Percentiles rank a stretch among this genome's conserved stretches.
Evolutionary conservation across 371 early-diverging fungal genomes (phyloP).

Genomic region (Syncephalastrum racemosum): DNA sequence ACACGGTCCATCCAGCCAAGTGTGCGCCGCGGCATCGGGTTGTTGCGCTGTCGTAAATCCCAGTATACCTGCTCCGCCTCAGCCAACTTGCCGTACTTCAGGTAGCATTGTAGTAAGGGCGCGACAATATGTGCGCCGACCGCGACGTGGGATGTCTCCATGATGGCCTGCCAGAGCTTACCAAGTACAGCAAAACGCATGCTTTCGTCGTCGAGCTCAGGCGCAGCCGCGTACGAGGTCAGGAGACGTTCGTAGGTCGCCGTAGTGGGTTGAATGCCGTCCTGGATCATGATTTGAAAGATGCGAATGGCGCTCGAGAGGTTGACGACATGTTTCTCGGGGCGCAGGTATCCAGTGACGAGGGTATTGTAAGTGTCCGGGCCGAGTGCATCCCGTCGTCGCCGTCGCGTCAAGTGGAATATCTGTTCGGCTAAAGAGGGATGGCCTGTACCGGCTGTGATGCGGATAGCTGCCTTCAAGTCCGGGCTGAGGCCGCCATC

Average conservation of each 20-base stretch:
- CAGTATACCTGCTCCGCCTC: constrained; percentile 23
- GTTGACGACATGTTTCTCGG: not conserved
- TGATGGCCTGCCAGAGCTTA: constrained; percentile 18
- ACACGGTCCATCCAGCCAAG: constrained; percentile 6
- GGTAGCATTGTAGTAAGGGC: constrained; percentile 6
- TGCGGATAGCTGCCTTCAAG: constrained; percentile 5
- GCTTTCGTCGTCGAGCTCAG: constrained; percentile 1
- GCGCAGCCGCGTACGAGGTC: constrained; percentile 7
- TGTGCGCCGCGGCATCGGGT: constrained; percentile 5
- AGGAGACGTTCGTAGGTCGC: constrained; percentile 13
- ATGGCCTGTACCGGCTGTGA: constrained; percentile 9
- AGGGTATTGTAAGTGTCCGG: constrained; percentile 10
- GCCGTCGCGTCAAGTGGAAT: constrained; percentile 9
- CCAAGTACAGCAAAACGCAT: constrained; percentile 14
- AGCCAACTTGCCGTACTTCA: constrained; percentile 1
- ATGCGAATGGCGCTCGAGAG: constrained; percentile 18
- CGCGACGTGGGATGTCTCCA: not conserved
- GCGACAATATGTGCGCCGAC: not conserved
- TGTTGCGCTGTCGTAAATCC: constrained; percentile 13
- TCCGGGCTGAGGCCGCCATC: constrained; percentile 7
- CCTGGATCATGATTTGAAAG: constrained; percentile 17
- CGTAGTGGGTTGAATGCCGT: constrained; percentile 7
- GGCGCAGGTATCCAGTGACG: constrained; percentile 11
- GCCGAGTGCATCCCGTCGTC: not conserved
- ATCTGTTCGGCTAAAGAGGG: constrained; percentile 11